A percentile compares a stretch with the other conserved stretches of the same genome.
These are phyloP conservation scores for Astraeus odoratus DNA, from an alignment of 768 basidiomycete species.

Conservation along the genomic window DNA sequence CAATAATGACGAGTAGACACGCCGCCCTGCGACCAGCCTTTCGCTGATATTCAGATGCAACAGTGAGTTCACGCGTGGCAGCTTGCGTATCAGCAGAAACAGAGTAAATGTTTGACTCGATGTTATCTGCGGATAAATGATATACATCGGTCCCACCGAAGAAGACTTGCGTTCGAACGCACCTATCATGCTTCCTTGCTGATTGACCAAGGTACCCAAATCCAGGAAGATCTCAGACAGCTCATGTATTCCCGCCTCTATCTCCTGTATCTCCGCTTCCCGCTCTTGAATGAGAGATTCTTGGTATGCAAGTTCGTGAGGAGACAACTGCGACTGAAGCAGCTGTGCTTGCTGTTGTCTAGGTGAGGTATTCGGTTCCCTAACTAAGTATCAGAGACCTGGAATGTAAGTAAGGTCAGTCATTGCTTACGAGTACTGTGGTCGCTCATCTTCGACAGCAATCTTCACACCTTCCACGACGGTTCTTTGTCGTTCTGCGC, in stretches of 20 bases:
- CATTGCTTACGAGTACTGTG: slow-evolving; percentile 20
- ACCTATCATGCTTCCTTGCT: slow-evolving; percentile 96
- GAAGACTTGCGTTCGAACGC: slow-evolving; percentile 19
- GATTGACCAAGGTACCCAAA: slow-evolving; percentile 86
- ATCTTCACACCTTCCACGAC: slow-evolving; percentile 84
- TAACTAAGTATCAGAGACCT: slow-evolving; percentile 6
- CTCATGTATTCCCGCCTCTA: slow-evolving; percentile 95
- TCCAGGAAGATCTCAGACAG: slow-evolving; percentile 95
- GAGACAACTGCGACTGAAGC: slow-evolving; percentile 69
- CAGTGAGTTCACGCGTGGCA: slow-evolving; percentile 80
- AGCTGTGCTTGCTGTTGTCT: slow-evolving; percentile 65
- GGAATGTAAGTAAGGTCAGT: not conserved
- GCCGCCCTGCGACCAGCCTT: slow-evolving; percentile 87
- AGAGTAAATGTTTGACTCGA: slow-evolving; percentile 87
- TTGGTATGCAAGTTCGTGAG: slow-evolving; percentile 91
- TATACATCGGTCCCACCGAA: not conserved
- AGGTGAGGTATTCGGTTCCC: slow-evolving; percentile 38
- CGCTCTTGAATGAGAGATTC: slow-evolving; percentile 80
- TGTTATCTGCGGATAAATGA: slow-evolving; percentile 60
- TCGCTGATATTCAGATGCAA: slow-evolving; percentile 89
- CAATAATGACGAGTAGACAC: slow-evolving; percentile 83
- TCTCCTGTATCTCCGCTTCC: slow-evolving; percentile 91
- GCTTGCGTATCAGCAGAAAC: slow-evolving; percentile 76
- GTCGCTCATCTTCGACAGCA: slow-evolving; percentile 70
- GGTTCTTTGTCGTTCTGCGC: slow-evolving; percentile 83